Conservation (phyloP, 345 rosid species). For the Syzygium aromaticum region DNA sequence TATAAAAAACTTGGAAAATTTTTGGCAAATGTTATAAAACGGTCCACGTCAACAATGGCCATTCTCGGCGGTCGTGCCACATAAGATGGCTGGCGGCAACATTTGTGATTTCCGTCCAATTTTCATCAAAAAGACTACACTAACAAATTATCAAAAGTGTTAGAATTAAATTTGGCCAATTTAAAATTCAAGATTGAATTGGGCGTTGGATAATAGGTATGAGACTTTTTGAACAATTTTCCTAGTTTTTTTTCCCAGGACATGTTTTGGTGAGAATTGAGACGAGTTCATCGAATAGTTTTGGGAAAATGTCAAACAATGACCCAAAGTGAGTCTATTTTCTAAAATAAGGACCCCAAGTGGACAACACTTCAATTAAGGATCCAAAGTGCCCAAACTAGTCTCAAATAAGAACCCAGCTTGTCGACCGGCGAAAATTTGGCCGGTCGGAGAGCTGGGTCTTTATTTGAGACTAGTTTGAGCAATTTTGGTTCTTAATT, state of each 20-base stretch:
- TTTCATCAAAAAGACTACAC: accelerated
- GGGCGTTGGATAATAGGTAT: accelerated
- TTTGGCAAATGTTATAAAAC: not conserved
- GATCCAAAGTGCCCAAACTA: too few species aligned
- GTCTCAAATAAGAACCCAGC: too few species aligned
- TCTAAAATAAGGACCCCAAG: too few species aligned
- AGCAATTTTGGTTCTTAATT: too few species aligned
- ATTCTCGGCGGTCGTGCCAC: accelerated
- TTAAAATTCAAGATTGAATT: not conserved
- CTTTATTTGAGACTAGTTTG: too few species aligned
- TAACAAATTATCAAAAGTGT: not conserved
- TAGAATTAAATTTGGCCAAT: not conserved
- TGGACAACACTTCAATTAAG: too few species aligned
- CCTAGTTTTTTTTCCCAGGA: accelerated
- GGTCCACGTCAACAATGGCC: accelerated
- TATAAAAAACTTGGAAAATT: not conserved
- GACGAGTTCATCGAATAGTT: not conserved
- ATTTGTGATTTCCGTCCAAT: accelerated
- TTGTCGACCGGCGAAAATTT: too few species aligned
- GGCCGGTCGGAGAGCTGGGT: too few species aligned
- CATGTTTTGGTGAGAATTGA: not conserved
- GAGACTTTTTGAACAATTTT: not conserved
- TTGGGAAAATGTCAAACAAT: not conserved
- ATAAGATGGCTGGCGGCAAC: accelerated
- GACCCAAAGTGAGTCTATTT: too few species aligned